phyloP scores from a whole-genome alignment of 2,329 filamentous ascomycete genomes.

The Gyromitra esculenta region DNA sequence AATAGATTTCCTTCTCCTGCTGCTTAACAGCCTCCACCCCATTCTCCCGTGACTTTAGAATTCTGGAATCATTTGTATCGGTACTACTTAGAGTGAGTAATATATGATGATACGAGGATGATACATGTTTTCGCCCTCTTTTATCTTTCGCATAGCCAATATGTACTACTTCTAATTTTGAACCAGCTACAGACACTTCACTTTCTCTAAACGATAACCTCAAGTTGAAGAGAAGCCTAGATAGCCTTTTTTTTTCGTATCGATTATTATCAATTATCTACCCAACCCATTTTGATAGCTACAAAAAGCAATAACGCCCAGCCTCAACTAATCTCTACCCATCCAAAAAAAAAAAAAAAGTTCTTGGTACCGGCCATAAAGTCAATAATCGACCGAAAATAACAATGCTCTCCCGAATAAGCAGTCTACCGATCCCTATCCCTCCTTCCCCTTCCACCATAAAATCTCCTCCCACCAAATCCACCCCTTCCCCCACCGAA shows the following conservation, averaged over 20 bases:
- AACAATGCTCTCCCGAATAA: not conserved
- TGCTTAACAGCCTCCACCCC: too few relatives aligned
- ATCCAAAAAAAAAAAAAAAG: slow-evolving; percentile 18
- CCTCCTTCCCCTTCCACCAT: slow-evolving; percentile 60
- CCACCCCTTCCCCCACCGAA: slow-evolving; percentile 64
- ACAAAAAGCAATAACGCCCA: slow-evolving; percentile 35
- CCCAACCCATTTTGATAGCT: not conserved
- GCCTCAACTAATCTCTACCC: not conserved
- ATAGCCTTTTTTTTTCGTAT: not conserved
- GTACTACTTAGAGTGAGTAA: not conserved
- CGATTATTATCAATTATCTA: slow-evolving; percentile 21
- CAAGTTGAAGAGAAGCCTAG: not conserved
- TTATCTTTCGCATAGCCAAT: not conserved
- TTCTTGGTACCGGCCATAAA: slow-evolving; percentile 6
- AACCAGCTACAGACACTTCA: not conserved
- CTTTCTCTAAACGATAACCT: not conserved
- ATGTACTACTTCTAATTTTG: not conserved
- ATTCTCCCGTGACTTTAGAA: not conserved
- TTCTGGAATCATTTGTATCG: not conserved
- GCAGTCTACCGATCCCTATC: slow-evolving; percentile 48
- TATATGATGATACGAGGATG: not conserved
- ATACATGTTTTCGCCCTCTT: not conserved
- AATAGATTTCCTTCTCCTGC: too few relatives aligned
- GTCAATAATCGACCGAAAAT: slow-evolving; percentile 14
- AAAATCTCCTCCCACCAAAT: slow-evolving; percentile 65